Conservation (phyloP, 108 stramenopile genomes). For the Hondaea fermentalgiana region DNA sequence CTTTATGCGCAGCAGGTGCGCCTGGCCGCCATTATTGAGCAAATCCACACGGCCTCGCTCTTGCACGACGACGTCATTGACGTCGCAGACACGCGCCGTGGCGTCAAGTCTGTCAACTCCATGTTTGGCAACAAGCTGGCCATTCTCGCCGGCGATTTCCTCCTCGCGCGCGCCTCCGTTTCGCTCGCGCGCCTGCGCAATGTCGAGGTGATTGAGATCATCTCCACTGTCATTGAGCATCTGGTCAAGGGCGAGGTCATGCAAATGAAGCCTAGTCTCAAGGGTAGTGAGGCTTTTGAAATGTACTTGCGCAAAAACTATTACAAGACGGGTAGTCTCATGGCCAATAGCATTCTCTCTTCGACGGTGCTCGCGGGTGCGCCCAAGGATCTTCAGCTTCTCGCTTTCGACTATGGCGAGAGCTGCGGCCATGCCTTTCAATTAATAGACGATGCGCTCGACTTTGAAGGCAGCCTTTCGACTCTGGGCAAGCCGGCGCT, state of each 20-base stretch:
- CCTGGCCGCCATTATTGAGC: slow-evolving; percentile 93
- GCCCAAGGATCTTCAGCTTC: slow-evolving; percentile 51
- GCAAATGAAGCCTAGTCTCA: slow-evolving; percentile 62
- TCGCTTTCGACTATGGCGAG: slow-evolving; percentile 82
- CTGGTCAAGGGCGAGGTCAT: slow-evolving; percentile 93
- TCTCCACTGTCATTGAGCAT: slow-evolving; percentile 95
- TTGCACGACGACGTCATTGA: slow-evolving; percentile 99
- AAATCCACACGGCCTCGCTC: slow-evolving; percentile 93
- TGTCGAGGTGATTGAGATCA: slow-evolving; percentile 84
- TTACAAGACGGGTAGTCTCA: slow-evolving; percentile 93
- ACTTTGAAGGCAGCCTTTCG: slow-evolving; percentile 75
- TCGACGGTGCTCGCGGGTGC: slow-evolving; percentile 72
- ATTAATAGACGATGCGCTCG: slow-evolving; percentile 92
- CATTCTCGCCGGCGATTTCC: slow-evolving; percentile 92
- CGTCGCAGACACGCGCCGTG: slow-evolving; percentile 81
- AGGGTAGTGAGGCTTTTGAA: slow-evolving; percentile 33
- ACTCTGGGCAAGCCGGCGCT: slow-evolving; percentile 85
- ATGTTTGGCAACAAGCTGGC: slow-evolving; percentile 98
- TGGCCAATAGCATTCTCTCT: slow-evolving; percentile 89
- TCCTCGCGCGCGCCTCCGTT: slow-evolving; percentile 88
- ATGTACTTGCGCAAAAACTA: slow-evolving; percentile 85
- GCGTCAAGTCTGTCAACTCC: slow-evolving; percentile 73
- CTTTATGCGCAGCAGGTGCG: slow-evolving; percentile 60
- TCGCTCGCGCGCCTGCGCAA: slow-evolving; percentile 81
- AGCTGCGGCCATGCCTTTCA: slow-evolving; percentile 96